Evolutionary conservation across 352 stramenopile genomes (phyloP).

Genomic region (Stephanocyclus meneghinianus): DNA sequence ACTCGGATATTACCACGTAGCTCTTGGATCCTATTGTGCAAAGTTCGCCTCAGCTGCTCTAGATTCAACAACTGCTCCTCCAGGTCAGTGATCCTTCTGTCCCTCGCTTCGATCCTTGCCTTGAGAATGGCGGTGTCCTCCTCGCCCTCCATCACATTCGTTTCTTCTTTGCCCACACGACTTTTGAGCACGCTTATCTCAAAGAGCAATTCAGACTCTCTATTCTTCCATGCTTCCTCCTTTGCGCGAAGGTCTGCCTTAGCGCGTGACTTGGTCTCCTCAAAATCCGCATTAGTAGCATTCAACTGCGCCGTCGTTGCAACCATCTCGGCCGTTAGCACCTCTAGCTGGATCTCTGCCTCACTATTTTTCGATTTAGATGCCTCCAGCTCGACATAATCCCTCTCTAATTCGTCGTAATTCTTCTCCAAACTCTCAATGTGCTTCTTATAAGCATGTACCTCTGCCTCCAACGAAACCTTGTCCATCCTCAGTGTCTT

Average conservation of each 20-base stretch:
- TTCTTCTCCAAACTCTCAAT: slow-evolving; percentile 57
- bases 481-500: slow-evolving; percentile 74
- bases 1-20: slow-evolving; percentile 98
- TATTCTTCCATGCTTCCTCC: slow-evolving; percentile 68
- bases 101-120: slow-evolving; percentile 77
- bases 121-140: slow-evolving; percentile 77
- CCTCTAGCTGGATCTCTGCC: slow-evolving; percentile 79
- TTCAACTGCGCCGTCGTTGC: slow-evolving; percentile 81
- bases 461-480: slow-evolving; percentile 78
- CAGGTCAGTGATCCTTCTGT: slow-evolving; percentile 77
- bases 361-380: slow-evolving; percentile 77
- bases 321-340: slow-evolving; percentile 77
- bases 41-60: slow-evolving; percentile 85
- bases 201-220: slow-evolving; percentile 74
- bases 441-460: slow-evolving; percentile 75
- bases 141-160: slow-evolving; percentile 53
- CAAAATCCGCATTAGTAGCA: slow-evolving; percentile 77
- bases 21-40: slow-evolving; percentile 99
- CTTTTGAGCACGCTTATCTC: slow-evolving; percentile 82
- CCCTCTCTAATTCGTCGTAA: slow-evolving; percentile 72
- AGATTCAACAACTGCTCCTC: slow-evolving; percentile 80
- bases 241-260: slow-evolving; percentile 71
- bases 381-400: slow-evolving; percentile 71
- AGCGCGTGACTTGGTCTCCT: slow-evolving; percentile 68
- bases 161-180: slow-evolving; percentile 62